Evolutionary conservation across 768 basidiomycete species (phyloP).

Genomic region (Mycena rosella): DNA sequence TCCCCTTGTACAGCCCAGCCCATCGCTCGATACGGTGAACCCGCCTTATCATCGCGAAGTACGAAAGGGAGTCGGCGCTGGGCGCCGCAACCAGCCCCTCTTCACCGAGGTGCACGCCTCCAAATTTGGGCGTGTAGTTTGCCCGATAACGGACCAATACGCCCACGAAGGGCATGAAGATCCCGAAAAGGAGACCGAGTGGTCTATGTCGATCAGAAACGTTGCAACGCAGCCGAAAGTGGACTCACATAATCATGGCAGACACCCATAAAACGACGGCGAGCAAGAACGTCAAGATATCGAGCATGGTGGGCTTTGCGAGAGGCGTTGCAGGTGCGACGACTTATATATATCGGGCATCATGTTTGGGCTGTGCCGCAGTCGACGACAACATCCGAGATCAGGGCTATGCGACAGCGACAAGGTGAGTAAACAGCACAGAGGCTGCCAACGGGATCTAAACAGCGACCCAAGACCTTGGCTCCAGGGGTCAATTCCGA

Average conservation of each 20-base stretch:
- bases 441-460: too few species aligned
- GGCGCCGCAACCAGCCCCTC: not conserved
- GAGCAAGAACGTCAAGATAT: too few species aligned
- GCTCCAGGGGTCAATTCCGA: too few species aligned
- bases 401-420: too few species aligned
- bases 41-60: constrained; percentile 26
- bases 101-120: not conserved
- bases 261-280: too few species aligned
- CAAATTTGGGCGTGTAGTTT: constrained; percentile 13
- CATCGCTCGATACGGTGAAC: constrained; percentile 21
- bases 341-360: too few species aligned
- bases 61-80: not conserved
- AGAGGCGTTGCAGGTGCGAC: too few species aligned
- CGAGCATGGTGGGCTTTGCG: too few species aligned
- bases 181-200: not conserved
- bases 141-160: constrained; percentile 23
- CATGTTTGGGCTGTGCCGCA: too few species aligned
- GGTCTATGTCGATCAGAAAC: not conserved
- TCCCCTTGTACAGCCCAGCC: constrained; percentile 28
- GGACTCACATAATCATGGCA: not conserved
- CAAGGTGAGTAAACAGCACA: too few species aligned
- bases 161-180: constrained; percentile 17
- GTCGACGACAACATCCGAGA: too few species aligned
- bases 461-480: too few species aligned
- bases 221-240: not conserved